Base-by-base conservation (phyloP, 306 rosid species). In the Datisca glomerata region DNA sequence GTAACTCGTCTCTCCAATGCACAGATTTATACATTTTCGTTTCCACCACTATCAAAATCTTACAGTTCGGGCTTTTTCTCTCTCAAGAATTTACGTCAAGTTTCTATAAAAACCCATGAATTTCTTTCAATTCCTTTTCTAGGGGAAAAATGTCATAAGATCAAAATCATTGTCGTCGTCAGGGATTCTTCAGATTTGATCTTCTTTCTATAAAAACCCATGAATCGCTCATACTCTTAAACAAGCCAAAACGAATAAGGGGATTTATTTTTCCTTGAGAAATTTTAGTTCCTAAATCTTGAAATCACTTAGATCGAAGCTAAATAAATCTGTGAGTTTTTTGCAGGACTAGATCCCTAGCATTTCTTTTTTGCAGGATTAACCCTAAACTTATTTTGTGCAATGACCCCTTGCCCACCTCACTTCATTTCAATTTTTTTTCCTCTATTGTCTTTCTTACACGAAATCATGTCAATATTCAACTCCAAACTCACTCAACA, bases 1-100 rank as follows among this genome's bases (percentile, higher is more conserved):
- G 74, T 60, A 79, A 52, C 78, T 79, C 74, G 43, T 76, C 85
- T 57, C 85, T 93, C 15, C 72, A 75, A 58, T 74, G 80, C 85
- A 69, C 74, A 52, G 87, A 73, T 55, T 80, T 83, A 65, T 64
- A 76, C 97, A 89, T 71, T 70, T 48, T 49, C 32, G 57, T 48
- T 66, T 40, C 24, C 72, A 55, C 61, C 41, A 11, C 43, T 59
- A 33, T 52, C 45, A 51, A 50, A n/a, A 47, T 47, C 23, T 32
- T 36, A 18, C 25, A 16, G 18, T 32, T 47, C n/a, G 27, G 28
- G 11, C 10, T 28, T 49, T 37, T 50, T 37, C 24, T 16, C 56
- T 37, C 56, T 33, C 17, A 56, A 31, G n/a, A n/a, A 46, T 51
- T 73, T 51, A 66, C 74, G 60, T 69, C 75, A 46, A 68, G 40